phyloP scores from a whole-genome alignment of 805 yeast genomes.

The Wickerhamomyces chambardii region DNA sequence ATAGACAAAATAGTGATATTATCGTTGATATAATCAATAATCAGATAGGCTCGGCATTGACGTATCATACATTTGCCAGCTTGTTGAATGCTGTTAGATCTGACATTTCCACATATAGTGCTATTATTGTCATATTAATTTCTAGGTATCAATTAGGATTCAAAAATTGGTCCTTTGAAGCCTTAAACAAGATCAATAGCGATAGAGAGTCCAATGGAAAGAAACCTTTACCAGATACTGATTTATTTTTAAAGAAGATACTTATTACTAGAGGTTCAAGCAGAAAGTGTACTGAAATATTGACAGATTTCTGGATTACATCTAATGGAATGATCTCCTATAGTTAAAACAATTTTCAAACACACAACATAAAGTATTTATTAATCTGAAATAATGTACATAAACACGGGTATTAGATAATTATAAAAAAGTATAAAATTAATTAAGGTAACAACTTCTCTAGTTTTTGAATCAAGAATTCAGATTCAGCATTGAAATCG shows the following conservation, averaged over 20 bases:
- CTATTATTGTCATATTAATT: conserved; percentile 37
- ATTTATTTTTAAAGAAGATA: conserved; percentile 43
- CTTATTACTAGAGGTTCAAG: conserved; percentile 53
- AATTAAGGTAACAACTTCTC: conserved; percentile 10
- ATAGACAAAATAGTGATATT: conserved; percentile 28
- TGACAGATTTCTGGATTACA: conserved; percentile 58
- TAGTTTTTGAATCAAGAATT: conserved; percentile 35
- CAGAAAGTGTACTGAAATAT: conserved; percentile 45
- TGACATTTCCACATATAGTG: conserved; percentile 47
- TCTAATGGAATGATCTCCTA: conserved; percentile 39
- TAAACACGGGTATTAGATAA: too few relatives aligned
- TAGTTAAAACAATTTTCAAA: too few relatives aligned
- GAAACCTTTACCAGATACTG: conserved; percentile 23
- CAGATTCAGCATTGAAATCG: conserved; percentile 53
- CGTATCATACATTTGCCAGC: conserved; percentile 29
- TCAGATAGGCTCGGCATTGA: conserved; percentile 18
- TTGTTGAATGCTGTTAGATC: conserved; percentile 49
- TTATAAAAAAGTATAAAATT: too few relatives aligned
- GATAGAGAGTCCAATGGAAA: conserved; percentile 16
- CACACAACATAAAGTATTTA: too few relatives aligned
- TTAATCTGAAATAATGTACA: too few relatives aligned
- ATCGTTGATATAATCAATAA: conserved; percentile 21
- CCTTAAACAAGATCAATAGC: conserved; percentile 19
- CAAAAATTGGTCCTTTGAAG: conserved; percentile 36
- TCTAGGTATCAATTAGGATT: conserved; percentile 40